A percentile compares a stretch with the other conserved stretches of the same genome.
Evolutionary conservation across 2,329 filamentous ascomycete genomes (phyloP).

Genomic region (Macrophomina phaseolina): DNA sequence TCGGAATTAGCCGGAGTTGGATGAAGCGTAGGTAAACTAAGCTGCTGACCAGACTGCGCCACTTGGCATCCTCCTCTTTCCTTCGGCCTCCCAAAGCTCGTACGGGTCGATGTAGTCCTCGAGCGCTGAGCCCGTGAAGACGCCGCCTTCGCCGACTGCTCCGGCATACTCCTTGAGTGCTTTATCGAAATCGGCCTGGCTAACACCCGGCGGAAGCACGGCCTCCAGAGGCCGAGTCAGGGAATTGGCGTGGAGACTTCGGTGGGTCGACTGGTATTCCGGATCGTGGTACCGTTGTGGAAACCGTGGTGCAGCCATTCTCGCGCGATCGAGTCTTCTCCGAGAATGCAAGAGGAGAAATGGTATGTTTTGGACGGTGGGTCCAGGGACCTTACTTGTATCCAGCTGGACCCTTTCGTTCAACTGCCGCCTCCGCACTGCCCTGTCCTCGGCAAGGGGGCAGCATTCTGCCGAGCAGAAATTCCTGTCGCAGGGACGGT

Average conservation of each 20-base stretch:
- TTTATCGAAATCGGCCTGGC: constrained; percentile 44
- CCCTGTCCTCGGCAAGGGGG: too few species aligned
- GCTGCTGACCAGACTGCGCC: constrained; percentile 49
- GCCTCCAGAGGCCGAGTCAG: constrained; percentile 44
- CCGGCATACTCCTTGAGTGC: constrained; percentile 45
- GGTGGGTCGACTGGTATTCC: constrained; percentile 51
- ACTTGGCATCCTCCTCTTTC: constrained; percentile 49
- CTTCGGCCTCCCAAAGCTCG: constrained; percentile 50
- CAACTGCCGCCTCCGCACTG: neutral
- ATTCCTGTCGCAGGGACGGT: neutral
- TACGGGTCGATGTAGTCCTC: constrained; percentile 56
- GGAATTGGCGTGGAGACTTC: constrained; percentile 49
- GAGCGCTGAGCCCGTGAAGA: constrained; percentile 47
- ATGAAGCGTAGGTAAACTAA: too few species aligned
- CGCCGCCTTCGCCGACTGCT: constrained; percentile 46
- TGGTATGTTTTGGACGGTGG: too few species aligned
- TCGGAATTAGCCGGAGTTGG: neutral
- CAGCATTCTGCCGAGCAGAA: too few species aligned
- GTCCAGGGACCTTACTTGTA: neutral
- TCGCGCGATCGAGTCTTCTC: too few species aligned
- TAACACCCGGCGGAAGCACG: constrained; percentile 50
- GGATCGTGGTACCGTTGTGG: constrained; percentile 43
- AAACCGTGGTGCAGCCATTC: neutral
- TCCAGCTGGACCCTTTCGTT: neutral
- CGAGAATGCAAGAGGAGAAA: too few species aligned